phyloP scores from a whole-genome alignment of 768 basidiomycete species.

The Multifurca ochricompacta region DNA sequence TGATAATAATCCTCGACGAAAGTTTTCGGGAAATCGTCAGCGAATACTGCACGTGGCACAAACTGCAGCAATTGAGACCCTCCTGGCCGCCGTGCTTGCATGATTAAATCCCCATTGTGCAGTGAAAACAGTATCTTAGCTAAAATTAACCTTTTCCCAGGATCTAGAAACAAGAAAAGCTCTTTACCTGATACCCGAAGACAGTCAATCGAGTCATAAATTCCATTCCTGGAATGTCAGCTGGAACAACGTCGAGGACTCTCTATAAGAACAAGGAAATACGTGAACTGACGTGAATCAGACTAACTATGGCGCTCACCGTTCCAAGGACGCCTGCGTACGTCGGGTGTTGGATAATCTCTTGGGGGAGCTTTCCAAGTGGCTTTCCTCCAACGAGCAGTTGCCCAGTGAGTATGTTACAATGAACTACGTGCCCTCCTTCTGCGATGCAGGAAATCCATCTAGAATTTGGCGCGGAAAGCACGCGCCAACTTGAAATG shows the following conservation, averaged over 20 bases:
- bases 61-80: constrained; percentile 22
- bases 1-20: constrained; percentile 29
- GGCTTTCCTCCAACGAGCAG: constrained; percentile 38
- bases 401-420: constrained; percentile 35
- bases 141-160: background rate
- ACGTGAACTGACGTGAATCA: too few species aligned
- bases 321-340: constrained; percentile 33
- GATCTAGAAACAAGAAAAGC: background rate
- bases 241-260: constrained; percentile 4
- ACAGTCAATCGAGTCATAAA: constrained; percentile 7
- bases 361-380: constrained; percentile 32
- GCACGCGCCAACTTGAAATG: background rate
- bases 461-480: background rate
- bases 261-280: background rate
- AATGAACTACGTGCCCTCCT: constrained; percentile 23
- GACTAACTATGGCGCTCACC: constrained; percentile 11
- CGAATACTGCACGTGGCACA: constrained; percentile 28
- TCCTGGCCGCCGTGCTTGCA: background rate
- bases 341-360: constrained; percentile 28
- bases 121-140: background rate
- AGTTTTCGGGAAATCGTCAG: constrained; percentile 27
- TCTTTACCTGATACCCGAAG: constrained; percentile 3
- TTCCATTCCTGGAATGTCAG: constrained; percentile 3
- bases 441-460: background rate
- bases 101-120: background rate